Conservation (phyloP, 331 rosid genomes). For the Spiraea crenata region DNA sequence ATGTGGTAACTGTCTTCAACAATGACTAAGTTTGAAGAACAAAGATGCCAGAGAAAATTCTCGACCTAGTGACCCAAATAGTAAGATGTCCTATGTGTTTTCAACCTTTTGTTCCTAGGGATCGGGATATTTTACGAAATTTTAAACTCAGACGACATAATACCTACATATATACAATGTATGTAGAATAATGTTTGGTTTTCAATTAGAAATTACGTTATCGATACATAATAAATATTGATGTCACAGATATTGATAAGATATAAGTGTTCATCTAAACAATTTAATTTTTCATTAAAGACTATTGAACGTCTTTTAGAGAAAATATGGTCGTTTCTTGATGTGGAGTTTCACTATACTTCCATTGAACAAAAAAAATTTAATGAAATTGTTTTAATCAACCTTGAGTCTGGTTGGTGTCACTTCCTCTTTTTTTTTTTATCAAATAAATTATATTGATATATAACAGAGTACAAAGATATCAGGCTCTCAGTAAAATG, state of each 20-base stretch:
- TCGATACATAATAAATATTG: too few relatives aligned
- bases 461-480: too few relatives aligned
- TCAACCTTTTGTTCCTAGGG: background rate
- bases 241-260: too few relatives aligned
- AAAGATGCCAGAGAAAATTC: slow-evolving; percentile 24
- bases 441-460: too few relatives aligned
- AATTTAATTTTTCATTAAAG: too few relatives aligned
- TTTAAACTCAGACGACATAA: background rate
- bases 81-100: background rate
- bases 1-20: background rate
- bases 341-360: slow-evolving; percentile 13
- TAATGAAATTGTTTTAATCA: slow-evolving; percentile 1
- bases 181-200: too few relatives aligned
- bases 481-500: too few relatives aligned
- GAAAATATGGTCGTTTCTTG: background rate
- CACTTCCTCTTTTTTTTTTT: too few relatives aligned
- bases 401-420: background rate
- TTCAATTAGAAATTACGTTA: too few relatives aligned
- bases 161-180: too few relatives aligned
- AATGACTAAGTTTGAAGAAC: slow-evolving; percentile 12
- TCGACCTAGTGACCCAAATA: slow-evolving; percentile 10
- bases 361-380: background rate
- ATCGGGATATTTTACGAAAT: slow-evolving; percentile 32
- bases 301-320: too few relatives aligned
- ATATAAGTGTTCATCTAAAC: too few relatives aligned